Base-by-base conservation (phyloP, 2,329 filamentous ascomycete species). In the Ceratocystis variospora region DNA sequence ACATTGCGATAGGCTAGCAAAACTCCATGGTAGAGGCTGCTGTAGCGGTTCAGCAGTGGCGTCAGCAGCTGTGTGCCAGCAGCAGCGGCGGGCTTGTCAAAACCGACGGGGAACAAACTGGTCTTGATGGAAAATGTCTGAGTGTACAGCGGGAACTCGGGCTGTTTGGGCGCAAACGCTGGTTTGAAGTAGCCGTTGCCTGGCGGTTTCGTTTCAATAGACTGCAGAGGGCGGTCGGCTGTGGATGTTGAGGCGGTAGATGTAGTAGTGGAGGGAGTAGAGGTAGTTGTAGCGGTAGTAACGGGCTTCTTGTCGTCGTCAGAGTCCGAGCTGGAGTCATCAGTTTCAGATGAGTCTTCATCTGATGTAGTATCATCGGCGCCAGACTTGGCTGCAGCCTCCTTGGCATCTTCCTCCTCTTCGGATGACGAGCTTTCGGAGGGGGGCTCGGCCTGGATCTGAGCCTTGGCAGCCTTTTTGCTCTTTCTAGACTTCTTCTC, bases 71-170 rank as follows among this genome's bases (percentile, higher is more conserved):
- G 88, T 68, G 86, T 83, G 72, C 87, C 85, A 68, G 87, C 81
- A 67, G 84, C 87, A 70, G 88, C 85, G 70, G 90, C 77, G 0
- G 89, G 87, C 67, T 84, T 81, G 68, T 82, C 79, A 76, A 89
- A 87, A 57, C 87, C 86, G 48, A 83, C 78, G 10, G 89, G 88
- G 69, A 85, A 88, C 69, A 94, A 79, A 1, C 88, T 83, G 69
- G 92, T 81, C 76, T 89, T 92, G 71, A 96, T 83, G 1, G 92
- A 92, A 53, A 90, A 83, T 25, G 87, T 90, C 72, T 93, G 87
- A 33, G 85, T 83, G 73, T 86, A 85, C 76, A 96, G 93, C 17
- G 92, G 88, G 57, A 87, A 88, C 69, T 75, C 77, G 62, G 75
- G 75, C 67, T 76, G 73, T 62, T 75, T 69, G 28, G 77, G 76